phyloP scores from a whole-genome alignment of 306 rosid species.

The Spatholobus suberectus region DNA sequence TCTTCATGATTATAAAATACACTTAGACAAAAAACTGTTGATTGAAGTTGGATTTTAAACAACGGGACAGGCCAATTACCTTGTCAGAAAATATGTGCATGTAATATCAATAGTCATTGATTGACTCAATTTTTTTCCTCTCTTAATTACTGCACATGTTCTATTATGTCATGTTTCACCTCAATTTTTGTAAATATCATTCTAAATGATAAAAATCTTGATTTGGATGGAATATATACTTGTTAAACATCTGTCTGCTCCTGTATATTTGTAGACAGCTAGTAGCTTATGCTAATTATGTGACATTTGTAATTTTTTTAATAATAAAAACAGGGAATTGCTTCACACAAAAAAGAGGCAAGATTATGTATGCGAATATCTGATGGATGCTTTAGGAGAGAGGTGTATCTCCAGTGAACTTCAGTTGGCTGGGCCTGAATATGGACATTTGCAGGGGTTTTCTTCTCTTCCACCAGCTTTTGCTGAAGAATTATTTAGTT shows the following conservation, averaged over 20 bases:
- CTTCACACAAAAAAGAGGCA: constrained; percentile 73
- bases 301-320: constrained; percentile 12
- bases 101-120: not conserved
- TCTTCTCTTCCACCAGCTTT: constrained; percentile 76
- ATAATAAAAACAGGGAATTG: constrained; percentile 60
- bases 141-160: constrained; percentile 8
- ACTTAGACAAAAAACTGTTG: not conserved
- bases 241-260: not conserved
- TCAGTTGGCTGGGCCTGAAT: constrained; percentile 93
- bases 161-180: not conserved
- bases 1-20: not conserved
- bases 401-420: constrained; percentile 75
- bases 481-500: constrained; percentile 72
- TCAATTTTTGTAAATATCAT: not conserved
- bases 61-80: not conserved
- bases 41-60: not conserved
- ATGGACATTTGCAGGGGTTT: constrained; percentile 65
- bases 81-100: not conserved
- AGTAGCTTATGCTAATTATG: constrained; percentile 12
- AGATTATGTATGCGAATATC: constrained; percentile 65
- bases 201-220: not conserved
- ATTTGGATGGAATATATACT: constrained; percentile 2
- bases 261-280: not conserved
- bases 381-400: constrained; percentile 71
- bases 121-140: not conserved